Evolutionary conservation across 495 filamentous ascomycete genomes (phyloP).

Genomic region (Articulospora tetracladia): DNA sequence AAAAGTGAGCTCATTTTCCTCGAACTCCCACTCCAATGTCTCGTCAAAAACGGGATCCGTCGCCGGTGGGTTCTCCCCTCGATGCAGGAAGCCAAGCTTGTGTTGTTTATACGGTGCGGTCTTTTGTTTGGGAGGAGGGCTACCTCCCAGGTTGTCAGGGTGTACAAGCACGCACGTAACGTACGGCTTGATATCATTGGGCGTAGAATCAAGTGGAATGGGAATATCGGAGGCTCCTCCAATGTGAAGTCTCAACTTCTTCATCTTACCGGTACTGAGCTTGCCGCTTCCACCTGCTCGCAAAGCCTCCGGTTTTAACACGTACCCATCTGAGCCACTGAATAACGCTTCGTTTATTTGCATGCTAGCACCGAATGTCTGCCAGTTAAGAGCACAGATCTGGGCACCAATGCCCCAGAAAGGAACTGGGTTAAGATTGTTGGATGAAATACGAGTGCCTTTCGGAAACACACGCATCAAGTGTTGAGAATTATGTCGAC

Average conservation of each 20-base stretch:
- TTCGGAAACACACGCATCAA: slow-evolving; percentile 56
- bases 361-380: slow-evolving; percentile 48
- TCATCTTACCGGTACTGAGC: slow-evolving; percentile 27
- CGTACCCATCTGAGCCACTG: slow-evolving; percentile 47
- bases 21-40: slow-evolving; percentile 49
- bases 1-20: slow-evolving; percentile 50
- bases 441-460: slow-evolving; percentile 50
- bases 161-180: slow-evolving; percentile 49
- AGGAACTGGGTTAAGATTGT: slow-evolving; percentile 43
- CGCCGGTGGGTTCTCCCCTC: slow-evolving; percentile 37
- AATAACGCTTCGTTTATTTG: slow-evolving; percentile 56
- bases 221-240: slow-evolving; percentile 48
- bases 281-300: slow-evolving; percentile 40
- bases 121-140: slow-evolving; percentile 43
- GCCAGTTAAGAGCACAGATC: slow-evolving; percentile 56
- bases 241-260: slow-evolving; percentile 38
- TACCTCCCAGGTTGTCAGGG: slow-evolving; percentile 31
- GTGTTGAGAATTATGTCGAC: slow-evolving; percentile 44
- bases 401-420: slow-evolving; percentile 54
- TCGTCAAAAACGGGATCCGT: slow-evolving; percentile 50
- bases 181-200: slow-evolving; percentile 42
- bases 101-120: slow-evolving; percentile 44
- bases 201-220: slow-evolving; percentile 31
- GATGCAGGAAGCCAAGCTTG: slow-evolving; percentile 35
- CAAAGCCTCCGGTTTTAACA: slow-evolving; percentile 48